Evolutionary conservation across 495 filamentous ascomycete species (phyloP).

Genomic region (Penicillium longicatenatum): DNA sequence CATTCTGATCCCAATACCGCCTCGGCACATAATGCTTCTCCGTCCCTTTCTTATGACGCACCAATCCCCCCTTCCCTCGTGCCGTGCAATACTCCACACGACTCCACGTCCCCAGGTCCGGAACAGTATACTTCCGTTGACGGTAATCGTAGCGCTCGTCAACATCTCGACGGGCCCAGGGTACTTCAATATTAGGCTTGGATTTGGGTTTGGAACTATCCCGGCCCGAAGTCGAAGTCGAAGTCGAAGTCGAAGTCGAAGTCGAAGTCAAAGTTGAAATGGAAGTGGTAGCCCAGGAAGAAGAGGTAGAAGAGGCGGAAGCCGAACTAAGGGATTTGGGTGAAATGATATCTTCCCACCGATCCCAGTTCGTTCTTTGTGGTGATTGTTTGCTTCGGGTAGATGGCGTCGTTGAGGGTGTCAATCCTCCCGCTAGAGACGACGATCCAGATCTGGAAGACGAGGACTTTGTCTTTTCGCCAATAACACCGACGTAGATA

Average conservation of each 20-base stretch:
- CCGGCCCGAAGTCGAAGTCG: not conserved
- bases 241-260: not conserved
- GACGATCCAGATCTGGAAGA: not conserved
- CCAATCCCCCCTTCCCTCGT: constrained; percentile 1
- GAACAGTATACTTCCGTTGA: constrained; percentile 30
- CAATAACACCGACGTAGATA: constrained; percentile 39
- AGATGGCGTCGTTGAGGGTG: not conserved
- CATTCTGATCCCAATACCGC: constrained; percentile 33
- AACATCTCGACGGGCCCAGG: constrained; percentile 15
- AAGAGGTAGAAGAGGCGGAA: not conserved
- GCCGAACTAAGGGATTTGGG: not conserved
- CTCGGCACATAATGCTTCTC: constrained; percentile 30
- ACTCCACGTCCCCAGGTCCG: constrained; percentile 34
- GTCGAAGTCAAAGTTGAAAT: not conserved
- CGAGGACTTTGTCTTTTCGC: not conserved
- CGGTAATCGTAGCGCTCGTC: constrained; percentile 34
- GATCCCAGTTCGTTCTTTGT: constrained; percentile 24
- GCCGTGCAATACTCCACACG: constrained; percentile 31
- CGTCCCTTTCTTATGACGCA: constrained; percentile 3
- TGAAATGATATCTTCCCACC: constrained; percentile 16
- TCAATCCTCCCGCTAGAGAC: not conserved
- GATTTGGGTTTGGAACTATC: not conserved
- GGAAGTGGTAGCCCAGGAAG: not conserved
- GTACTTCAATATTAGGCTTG: constrained; percentile 11
- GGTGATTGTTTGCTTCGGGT: not conserved